Evolutionary conservation across 2,329 filamentous ascomycete species (phyloP).

Genomic region (Colletotrichum destructivum): DNA sequence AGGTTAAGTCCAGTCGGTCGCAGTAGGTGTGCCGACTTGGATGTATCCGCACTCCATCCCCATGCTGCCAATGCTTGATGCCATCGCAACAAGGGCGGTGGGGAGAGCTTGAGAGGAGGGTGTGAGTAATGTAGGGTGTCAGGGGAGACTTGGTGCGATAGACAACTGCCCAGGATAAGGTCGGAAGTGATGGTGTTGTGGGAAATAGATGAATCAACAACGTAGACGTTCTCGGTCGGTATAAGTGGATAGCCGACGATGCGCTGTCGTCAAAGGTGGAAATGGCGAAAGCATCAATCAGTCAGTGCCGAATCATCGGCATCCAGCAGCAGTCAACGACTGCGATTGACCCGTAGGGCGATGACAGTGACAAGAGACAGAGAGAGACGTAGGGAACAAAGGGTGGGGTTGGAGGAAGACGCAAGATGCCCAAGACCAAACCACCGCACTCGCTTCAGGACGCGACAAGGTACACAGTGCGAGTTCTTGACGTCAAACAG

Average conservation of each 20-base stretch:
- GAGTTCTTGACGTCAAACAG: slow-evolving; percentile 33
- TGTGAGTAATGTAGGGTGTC: slow-evolving; percentile 18
- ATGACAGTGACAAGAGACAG: background rate
- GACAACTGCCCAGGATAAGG: slow-evolving; percentile 1
- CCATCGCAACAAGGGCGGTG: slow-evolving; percentile 22
- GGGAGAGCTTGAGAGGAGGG: slow-evolving; percentile 18
- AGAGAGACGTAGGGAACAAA: background rate
- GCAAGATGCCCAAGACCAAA: slow-evolving; percentile 18
- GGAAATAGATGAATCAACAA: slow-evolving; percentile 5
- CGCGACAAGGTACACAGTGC: slow-evolving; percentile 55
- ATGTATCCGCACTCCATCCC: slow-evolving; percentile 22
- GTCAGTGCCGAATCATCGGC: background rate
- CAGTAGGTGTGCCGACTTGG: slow-evolving; percentile 23
- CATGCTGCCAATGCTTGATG: slow-evolving; percentile 26
- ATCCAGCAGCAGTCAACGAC: background rate
- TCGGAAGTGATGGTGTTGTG: background rate
- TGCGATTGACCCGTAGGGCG: background rate
- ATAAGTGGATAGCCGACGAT: slow-evolving; percentile 13
- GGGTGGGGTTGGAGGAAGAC: slow-evolving; percentile 17
- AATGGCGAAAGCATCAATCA: background rate
- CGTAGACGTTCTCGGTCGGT: slow-evolving; percentile 19
- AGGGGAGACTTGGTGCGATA: slow-evolving; percentile 7
- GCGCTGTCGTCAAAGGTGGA: background rate
- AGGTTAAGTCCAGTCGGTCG: slow-evolving; percentile 15
- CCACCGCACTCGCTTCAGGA: slow-evolving; percentile 4